A percentile compares a stretch with the other conserved stretches of the same genome.
These are phyloP conservation scores for Naganishia sp. DNA, from an alignment of 1,284 basidiomycete genomes.

Conservation along the genomic window DNA sequence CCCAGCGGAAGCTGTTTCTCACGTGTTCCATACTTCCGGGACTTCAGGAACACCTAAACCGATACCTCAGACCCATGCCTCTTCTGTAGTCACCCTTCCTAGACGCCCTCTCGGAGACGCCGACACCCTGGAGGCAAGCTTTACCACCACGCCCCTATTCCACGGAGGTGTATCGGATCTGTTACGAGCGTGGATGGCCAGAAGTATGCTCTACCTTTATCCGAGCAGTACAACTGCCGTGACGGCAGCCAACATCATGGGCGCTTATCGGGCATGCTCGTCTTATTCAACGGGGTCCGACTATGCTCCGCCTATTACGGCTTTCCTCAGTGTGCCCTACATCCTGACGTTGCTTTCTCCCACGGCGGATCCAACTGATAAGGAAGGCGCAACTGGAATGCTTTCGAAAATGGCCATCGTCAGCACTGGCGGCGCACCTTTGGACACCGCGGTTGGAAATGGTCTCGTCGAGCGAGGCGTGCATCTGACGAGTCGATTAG, in stretches of 20 bases:
- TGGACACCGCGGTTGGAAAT: conserved; percentile 51
- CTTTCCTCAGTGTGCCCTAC: conserved; percentile 51
- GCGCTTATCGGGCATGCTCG: conserved; percentile 43
- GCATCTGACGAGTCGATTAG: conserved; percentile 53
- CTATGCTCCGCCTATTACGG: conserved; percentile 25
- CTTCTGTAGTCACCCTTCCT: conserved; percentile 43
- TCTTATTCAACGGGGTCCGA: conserved; percentile 2
- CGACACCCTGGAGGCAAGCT: conserved; percentile 41
- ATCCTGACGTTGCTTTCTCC: conserved; percentile 52
- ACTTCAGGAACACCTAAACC: conserved; percentile 55
- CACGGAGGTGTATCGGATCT: conserved; percentile 56
- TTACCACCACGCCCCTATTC: conserved; percentile 56
- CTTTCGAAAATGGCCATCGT: conserved; percentile 51
- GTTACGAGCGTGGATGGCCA: conserved; percentile 52
- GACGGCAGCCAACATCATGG: conserved; percentile 45
- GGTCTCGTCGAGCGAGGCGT: conserved; percentile 47
- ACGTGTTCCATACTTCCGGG: conserved; percentile 55
- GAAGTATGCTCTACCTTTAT: conserved; percentile 52
- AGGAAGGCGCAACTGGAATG: conserved; percentile 35
- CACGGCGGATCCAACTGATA: conserved; percentile 38
- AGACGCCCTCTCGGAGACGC: conserved; percentile 36
- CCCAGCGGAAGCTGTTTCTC: conserved; percentile 41
- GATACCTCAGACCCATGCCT: conserved; percentile 44
- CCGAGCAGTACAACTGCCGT: conserved; percentile 51
- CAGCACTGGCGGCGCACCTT: conserved; percentile 54